Evolutionary conservation across 2,329 filamentous ascomycete species (phyloP), one percentile per base, ranked within the genome.

Genomic region (Hypoxylon sp.): DNA sequence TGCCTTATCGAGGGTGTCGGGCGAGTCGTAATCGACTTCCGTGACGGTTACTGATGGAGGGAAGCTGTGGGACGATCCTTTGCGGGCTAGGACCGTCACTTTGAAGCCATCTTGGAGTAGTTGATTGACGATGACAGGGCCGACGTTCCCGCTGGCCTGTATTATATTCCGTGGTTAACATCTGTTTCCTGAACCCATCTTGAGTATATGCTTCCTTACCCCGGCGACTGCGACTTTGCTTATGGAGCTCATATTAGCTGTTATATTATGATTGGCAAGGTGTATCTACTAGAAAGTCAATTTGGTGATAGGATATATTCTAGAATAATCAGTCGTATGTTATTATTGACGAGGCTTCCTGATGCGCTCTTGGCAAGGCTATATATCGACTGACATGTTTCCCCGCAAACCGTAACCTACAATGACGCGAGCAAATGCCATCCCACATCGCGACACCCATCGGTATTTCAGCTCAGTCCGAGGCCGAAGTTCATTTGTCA

Each of bases 71-170:
- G 59, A 71, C 2, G 82, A 83, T 33, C 78, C 77, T n/a, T 75
- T 70, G 18, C 87, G 85, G 26, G 82, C 82, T 56, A 89, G 81
- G 14, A 87, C 79, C 12, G 84, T 85, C 53, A 88, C 77, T 52
- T 81, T 79, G 77, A 89, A 81, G 26, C 74, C 73, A 42, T 76
- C 75, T 5, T 70, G 59, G 18, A 80, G 65, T 20, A 82, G 78
- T 14, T 75, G 76, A 1, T 74, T 68, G 44, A 80, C 70, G 3
- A 82, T 71, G 36, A 75, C 69, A 7, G 75, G 71, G 57, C 81
- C 81, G 12, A 82, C 72, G n/a, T 72, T 77, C 8, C 68, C 65
- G 36, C 36, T 64, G 30, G 68, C 65, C 64, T 67, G 14, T 20
- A 24, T 40, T 28, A 40, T 9, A 12, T 44, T 38, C 0, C 30